These are phyloP conservation scores for Nicotiana obtusifolia DNA, from an alignment of 257 asterid genomes.

Conservation along the genomic window DNA sequence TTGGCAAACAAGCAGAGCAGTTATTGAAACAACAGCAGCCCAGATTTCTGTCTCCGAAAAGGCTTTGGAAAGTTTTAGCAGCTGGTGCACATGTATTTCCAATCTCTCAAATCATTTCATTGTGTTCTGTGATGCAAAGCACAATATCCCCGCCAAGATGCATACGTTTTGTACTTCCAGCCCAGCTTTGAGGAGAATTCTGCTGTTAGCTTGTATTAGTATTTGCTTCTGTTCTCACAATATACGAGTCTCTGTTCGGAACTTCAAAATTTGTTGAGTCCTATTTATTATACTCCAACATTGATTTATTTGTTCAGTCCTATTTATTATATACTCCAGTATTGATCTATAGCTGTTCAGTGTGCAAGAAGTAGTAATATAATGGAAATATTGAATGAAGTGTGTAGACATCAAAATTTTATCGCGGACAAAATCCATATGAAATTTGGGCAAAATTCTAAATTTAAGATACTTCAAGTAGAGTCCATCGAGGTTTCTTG, in stretches of 20 bases:
- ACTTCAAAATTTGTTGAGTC: background rate
- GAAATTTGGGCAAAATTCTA: too few relatives aligned
- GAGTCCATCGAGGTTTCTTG: too few relatives aligned
- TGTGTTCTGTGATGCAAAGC: background rate
- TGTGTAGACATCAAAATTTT: too few relatives aligned
- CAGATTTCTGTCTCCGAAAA: background rate
- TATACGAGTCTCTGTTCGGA: background rate
- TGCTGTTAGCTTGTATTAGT: background rate
- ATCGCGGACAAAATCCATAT: too few relatives aligned
- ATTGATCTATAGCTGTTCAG: too few relatives aligned
- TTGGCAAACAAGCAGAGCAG: background rate
- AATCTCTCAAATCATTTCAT: background rate
- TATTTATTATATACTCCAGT: too few relatives aligned
- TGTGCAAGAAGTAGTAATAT: too few relatives aligned
- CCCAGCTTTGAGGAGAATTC: background rate
- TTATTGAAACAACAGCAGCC: background rate
- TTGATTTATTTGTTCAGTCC: background rate
- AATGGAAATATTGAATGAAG: too few relatives aligned
- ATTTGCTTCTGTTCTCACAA: background rate
- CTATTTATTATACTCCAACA: background rate
- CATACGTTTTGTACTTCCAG: background rate
- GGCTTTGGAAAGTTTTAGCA: background rate
- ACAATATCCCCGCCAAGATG: background rate
- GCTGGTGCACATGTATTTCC: background rate
- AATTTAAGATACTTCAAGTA: too few relatives aligned